phyloP scores from a whole-genome alignment of 179 eudicot species.

The Silene vulgaris region DNA sequence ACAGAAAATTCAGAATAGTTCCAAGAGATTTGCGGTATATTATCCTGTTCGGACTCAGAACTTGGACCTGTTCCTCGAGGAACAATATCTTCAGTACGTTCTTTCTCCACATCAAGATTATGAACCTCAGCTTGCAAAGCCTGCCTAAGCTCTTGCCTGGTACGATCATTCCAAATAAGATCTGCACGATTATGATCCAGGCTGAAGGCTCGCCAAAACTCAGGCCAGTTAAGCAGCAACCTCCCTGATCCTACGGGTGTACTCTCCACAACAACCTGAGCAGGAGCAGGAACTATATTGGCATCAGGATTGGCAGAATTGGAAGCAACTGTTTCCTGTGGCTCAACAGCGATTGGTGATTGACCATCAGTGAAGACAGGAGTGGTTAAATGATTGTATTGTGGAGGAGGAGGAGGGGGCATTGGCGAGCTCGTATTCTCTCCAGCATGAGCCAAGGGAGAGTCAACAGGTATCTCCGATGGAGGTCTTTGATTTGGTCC shows the following conservation, averaged over 20 bases:
- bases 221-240: slow-evolving; percentile 93
- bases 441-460: slow-evolving; percentile 40
- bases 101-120: slow-evolving; percentile 91
- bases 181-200: slow-evolving; percentile 99
- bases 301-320: slow-evolving; percentile 45
- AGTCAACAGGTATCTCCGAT: slow-evolving; percentile 38
- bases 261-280: slow-evolving; percentile 90
- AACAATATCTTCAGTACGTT: slow-evolving; percentile 89
- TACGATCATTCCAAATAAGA: slow-evolving; percentile 97
- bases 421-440: slow-evolving; percentile 40
- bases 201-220: slow-evolving; percentile 95
- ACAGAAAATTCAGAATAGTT: slow-evolving; percentile 90
- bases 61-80: slow-evolving; percentile 54
- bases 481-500: slow-evolving; percentile 40
- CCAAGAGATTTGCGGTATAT: slow-evolving; percentile 88
- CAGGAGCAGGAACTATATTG: slow-evolving; percentile 67
- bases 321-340: slow-evolving; percentile 37
- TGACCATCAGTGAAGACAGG: slow-evolving; percentile 41
- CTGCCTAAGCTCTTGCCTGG: slow-evolving; percentile 89
- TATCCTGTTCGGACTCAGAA: slow-evolving; percentile 48
- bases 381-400: slow-evolving; percentile 40
- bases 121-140: slow-evolving; percentile 96
- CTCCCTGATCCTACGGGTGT: slow-evolving; percentile 95
- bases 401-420: slow-evolving; percentile 32
- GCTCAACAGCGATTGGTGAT: slow-evolving; percentile 30